Evolutionary conservation across 2,329 filamentous ascomycete species (phyloP).

Genomic region (Fusarium coffeatum): DNA sequence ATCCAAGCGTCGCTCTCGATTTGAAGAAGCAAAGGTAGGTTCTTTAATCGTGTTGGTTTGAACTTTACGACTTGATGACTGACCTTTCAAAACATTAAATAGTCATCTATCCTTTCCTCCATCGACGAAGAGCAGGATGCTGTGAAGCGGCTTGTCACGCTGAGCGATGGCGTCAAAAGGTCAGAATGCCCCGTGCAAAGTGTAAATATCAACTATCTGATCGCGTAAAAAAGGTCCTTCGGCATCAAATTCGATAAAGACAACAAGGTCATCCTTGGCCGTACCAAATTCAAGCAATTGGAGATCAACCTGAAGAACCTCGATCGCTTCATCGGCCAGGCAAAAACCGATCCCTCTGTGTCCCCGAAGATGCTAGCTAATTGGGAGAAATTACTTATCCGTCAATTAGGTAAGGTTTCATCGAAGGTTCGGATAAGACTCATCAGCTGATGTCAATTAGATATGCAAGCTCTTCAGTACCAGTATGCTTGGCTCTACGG

Average conservation of each 20-base stretch:
- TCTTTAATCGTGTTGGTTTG: too few species aligned
- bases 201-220: too few species aligned
- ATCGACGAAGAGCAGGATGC: constrained; percentile 45
- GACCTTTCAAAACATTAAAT: too few species aligned
- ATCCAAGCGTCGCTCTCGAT: constrained; percentile 54
- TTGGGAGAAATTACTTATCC: constrained; percentile 54
- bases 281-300: constrained; percentile 45
- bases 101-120: constrained; percentile 44
- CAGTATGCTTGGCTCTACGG: constrained; percentile 59
- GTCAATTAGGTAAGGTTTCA: constrained; percentile 49
- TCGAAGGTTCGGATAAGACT: too few species aligned
- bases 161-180: constrained; percentile 53
- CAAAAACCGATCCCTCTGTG: constrained; percentile 55
- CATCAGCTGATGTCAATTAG: constrained; percentile 45
- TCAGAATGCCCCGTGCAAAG: constrained; percentile 15
- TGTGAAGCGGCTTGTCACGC: constrained; percentile 47
- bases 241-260: constrained; percentile 48
- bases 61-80: too few species aligned
- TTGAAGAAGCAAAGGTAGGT: constrained; percentile 52
- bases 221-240: constrained; percentile 49
- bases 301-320: constrained; percentile 54
- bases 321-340: constrained; percentile 55
- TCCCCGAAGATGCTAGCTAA: constrained; percentile 49
- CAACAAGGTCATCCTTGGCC: constrained; percentile 38
- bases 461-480: constrained; percentile 57